Conservation (phyloP, 2,329 filamentous ascomycete genomes). For the Stenocarpella maydis region DNA sequence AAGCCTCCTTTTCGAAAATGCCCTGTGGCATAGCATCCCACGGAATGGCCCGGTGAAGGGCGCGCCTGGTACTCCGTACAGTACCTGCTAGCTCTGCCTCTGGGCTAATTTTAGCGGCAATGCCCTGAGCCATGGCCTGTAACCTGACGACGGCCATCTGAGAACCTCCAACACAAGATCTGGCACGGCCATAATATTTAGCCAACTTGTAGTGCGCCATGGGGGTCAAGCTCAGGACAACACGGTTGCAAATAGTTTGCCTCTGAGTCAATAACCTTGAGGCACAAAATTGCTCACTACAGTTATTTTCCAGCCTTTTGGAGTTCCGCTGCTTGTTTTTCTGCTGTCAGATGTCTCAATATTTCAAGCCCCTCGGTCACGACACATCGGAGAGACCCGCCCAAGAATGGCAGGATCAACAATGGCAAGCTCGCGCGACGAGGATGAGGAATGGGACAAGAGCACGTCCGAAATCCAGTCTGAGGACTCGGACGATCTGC, state of each 20-base stretch:
- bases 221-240: not conserved
- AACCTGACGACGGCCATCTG: not conserved
- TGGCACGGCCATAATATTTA: not conserved
- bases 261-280: not conserved
- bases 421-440: conserved; percentile 32
- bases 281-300: not conserved
- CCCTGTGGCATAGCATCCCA: not conserved
- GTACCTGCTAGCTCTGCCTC: not conserved
- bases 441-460: conserved; percentile 50
- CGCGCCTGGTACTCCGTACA: not conserved
- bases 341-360: not conserved
- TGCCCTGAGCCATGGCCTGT: not conserved
- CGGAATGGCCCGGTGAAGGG: not conserved
- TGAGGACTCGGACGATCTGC: conserved; percentile 56
- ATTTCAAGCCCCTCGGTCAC: not conserved
- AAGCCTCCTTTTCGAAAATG: not conserved
- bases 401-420: not conserved
- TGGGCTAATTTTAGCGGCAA: not conserved
- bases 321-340: not conserved
- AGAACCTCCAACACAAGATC: not conserved
- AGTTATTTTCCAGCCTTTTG: not conserved
- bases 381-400: not conserved
- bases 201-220: not conserved
- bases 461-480: conserved; percentile 57
- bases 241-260: not conserved